phyloP scores from a whole-genome alignment of 148 eudicot species.

The Rhododendron griersonianum region DNA sequence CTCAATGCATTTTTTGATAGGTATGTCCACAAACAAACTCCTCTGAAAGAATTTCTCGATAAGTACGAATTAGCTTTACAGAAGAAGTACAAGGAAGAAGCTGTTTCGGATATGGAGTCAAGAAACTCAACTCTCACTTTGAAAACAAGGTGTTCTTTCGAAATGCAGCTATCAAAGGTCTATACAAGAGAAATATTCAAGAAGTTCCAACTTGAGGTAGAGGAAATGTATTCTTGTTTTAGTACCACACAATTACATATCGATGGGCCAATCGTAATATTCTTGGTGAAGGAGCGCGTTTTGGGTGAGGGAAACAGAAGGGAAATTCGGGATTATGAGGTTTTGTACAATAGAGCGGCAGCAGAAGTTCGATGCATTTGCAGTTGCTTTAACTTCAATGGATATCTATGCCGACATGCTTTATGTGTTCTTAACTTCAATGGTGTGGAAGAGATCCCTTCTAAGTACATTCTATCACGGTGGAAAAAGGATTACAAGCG shows the following conservation, averaged over 20 bases:
- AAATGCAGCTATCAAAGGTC: constrained; percentile 58
- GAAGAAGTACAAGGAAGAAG: constrained; percentile 72
- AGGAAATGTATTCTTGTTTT: constrained; percentile 82
- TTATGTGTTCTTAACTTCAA: constrained; percentile 66
- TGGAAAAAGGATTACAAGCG: constrained; percentile 77
- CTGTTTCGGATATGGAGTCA: constrained; percentile 54
- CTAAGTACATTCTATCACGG: constrained; percentile 56
- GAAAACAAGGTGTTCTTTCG: constrained; percentile 61
- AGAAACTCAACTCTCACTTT: constrained; percentile 39
- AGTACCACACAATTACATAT: constrained; percentile 58
- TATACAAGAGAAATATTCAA: constrained; percentile 60
- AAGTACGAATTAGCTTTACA: constrained; percentile 65
- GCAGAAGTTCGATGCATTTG: constrained; percentile 72
- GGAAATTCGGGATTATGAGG: constrained; percentile 65
- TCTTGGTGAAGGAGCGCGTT: constrained; percentile 65
- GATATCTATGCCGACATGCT: constrained; percentile 72
- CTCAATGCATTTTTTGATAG: constrained; percentile 47
- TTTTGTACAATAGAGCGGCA: constrained; percentile 51
- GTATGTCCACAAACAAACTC: constrained; percentile 73
- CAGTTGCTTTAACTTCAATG: constrained; percentile 69
- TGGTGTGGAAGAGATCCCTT: constrained; percentile 68
- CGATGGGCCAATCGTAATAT: constrained; percentile 53
- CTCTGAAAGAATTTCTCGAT: constrained; percentile 70
- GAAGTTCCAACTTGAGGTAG: constrained; percentile 71
- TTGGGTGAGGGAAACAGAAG: constrained; percentile 49